phyloP scores from a whole-genome alignment of 2,329 filamentous ascomycete genomes.

The Colletotrichum agaves region DNA sequence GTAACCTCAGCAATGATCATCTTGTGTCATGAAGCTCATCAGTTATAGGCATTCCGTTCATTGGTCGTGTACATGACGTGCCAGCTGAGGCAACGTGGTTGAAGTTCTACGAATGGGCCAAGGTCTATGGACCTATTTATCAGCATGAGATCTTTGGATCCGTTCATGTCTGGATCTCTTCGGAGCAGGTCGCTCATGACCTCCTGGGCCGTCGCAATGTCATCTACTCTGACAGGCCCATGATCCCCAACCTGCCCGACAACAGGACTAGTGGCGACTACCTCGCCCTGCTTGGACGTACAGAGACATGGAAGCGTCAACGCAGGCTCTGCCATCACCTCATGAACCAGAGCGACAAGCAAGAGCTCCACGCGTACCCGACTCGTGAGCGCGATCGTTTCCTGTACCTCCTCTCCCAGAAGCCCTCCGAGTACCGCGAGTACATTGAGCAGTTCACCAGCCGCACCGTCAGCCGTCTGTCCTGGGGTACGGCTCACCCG shows the following conservation, averaged over 20 bases:
- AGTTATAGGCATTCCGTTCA: conserved; percentile 51
- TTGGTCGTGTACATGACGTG: conserved; percentile 59
- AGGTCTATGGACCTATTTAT: conserved; percentile 59
- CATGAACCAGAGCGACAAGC: conserved; percentile 52
- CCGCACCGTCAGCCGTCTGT: conserved; percentile 56
- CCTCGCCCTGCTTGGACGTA: conserved; percentile 56
- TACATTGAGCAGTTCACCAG: conserved; percentile 60
- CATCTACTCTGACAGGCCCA: conserved; percentile 60
- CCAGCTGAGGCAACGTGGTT: conserved; percentile 55
- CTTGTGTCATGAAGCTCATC: conserved; percentile 15
- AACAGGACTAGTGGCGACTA: conserved; percentile 60
- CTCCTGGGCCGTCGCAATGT: conserved; percentile 53
- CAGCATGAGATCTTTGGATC: conserved; percentile 58
- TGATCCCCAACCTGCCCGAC: conserved; percentile 58
- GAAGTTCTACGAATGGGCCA: conserved; percentile 60
- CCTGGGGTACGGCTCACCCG: conserved; percentile 56
- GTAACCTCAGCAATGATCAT: not conserved
- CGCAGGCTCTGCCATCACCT: conserved; percentile 56
- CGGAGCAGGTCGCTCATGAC: conserved; percentile 57
- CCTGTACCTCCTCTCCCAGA: conserved; percentile 52
- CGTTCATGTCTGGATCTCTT: conserved; percentile 60
- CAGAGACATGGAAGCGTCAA: conserved; percentile 61
- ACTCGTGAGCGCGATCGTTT: conserved; percentile 58
- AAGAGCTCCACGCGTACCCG: conserved; percentile 54
- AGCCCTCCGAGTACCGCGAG: conserved; percentile 55